Conservation (phyloP, 257 asterid genomes). For the Mitragyna speciosa region DNA sequence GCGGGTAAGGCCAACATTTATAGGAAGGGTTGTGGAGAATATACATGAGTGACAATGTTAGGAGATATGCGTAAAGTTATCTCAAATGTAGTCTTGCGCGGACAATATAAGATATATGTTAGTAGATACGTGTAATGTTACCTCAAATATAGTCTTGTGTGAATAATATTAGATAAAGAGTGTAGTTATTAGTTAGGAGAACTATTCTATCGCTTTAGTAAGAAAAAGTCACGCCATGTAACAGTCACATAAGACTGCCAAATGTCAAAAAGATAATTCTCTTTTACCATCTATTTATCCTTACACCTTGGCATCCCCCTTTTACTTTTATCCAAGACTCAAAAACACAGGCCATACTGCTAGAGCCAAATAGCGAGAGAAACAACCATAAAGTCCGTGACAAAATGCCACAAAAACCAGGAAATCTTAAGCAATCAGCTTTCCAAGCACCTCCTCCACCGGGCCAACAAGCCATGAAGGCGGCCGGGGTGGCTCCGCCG, state of each 20-base stretch:
- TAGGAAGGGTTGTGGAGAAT: neutral
- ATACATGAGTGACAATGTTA: too few relatives aligned
- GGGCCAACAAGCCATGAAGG: conserved; percentile 45
- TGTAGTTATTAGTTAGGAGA: neutral
- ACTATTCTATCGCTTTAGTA: conserved; percentile 14
- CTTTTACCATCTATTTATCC: conserved; percentile 11
- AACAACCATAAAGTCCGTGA: neutral
- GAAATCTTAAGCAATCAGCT: conserved; percentile 39
- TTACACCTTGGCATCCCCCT: neutral
- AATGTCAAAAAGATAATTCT: neutral
- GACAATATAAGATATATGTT: neutral
- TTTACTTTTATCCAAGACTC: neutral
- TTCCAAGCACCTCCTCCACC: conserved; percentile 48
- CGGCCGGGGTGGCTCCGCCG: conserved; percentile 31
- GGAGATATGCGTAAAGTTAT: neutral
- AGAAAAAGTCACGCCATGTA: conserved; percentile 1
- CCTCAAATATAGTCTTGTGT: neutral
- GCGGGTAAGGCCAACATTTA: neutral
- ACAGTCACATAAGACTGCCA: neutral
- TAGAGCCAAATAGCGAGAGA: neutral
- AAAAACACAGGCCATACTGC: neutral
- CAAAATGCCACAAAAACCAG: conserved; percentile 49
- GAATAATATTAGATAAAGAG: neutral
- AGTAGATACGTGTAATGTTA: neutral
- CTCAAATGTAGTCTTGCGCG: neutral